Percentiles rank a stretch among this genome's conserved stretches.
Conservation (phyloP, 805 yeast genomes). For the Candida methanosorbosa region DNA sequence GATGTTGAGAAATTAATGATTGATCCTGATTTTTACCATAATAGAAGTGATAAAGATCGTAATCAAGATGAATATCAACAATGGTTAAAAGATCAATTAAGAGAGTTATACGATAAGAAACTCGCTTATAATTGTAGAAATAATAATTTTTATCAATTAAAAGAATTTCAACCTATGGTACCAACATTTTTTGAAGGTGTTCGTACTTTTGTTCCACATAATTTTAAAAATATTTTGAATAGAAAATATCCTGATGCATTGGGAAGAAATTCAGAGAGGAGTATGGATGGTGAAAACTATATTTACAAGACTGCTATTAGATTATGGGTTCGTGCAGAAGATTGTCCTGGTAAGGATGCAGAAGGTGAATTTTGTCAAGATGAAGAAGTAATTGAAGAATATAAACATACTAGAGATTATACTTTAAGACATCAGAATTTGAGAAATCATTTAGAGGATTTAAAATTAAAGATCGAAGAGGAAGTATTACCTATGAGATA, state of each 20-base stretch:
- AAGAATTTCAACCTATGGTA: slow-evolving; percentile 41
- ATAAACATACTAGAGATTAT: slow-evolving; percentile 18
- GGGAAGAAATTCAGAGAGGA: slow-evolving; percentile 26
- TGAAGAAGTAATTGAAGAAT: slow-evolving; percentile 22
- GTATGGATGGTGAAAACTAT: no score
- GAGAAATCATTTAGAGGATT: slow-evolving; percentile 1
- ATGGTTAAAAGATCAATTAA: slow-evolving; percentile 5
- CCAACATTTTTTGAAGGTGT: slow-evolving; percentile 47
- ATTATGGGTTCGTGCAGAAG: slow-evolving; percentile 39
- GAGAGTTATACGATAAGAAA: slow-evolving; percentile 14
- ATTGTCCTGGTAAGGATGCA: slow-evolving; percentile 21
- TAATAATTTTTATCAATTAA: slow-evolving; percentile 37
- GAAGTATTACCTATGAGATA: slow-evolving; percentile 20
- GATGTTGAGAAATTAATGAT: slow-evolving; percentile 9
- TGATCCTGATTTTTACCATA: slow-evolving; percentile 11
- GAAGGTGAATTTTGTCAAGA: slow-evolving; percentile 23
- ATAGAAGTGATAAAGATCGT: slow-evolving; percentile 6
- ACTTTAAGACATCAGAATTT: slow-evolving; percentile 16
- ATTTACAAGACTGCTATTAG: slow-evolving; percentile 43
- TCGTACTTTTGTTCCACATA: slow-evolving; percentile 43
- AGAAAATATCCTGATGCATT: slow-evolving; percentile 40
- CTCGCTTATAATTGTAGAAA: slow-evolving; percentile 43
- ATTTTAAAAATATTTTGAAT: slow-evolving; percentile 29
- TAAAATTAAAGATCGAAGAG: slow-evolving; percentile 7
- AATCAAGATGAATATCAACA: slow-evolving; percentile 10